Percentiles rank a stretch among this genome's conserved stretches.
Evolutionary conservation across 139 green algal species (phyloP).

Genomic region (Medakamo hakoo): DNA sequence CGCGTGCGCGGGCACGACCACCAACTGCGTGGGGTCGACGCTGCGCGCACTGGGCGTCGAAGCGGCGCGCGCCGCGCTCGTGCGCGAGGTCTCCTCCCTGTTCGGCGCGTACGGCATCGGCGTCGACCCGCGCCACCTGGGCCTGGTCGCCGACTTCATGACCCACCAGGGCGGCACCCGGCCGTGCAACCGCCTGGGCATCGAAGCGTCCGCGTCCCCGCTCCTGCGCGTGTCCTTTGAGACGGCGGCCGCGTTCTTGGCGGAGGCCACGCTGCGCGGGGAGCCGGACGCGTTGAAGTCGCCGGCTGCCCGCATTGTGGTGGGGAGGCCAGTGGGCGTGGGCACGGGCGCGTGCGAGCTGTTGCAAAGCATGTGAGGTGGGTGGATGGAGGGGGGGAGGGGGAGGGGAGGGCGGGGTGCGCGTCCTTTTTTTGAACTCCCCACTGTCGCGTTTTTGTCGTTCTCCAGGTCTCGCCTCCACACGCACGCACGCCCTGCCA

Average conservation of each 20-base stretch:
- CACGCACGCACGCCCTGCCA: background rate
- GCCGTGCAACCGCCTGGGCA: conserved; percentile 81
- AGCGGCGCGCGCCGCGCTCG: conserved; percentile 70
- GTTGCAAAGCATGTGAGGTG: conserved; percentile 16
- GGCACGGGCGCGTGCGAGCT: conserved; percentile 43
- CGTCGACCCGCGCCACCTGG: conserved; percentile 85
- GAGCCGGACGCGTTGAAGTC: conserved; percentile 47
- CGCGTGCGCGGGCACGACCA: conserved; percentile 47
- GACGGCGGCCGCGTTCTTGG: conserved; percentile 85
- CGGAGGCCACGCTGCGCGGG: conserved; percentile 67
- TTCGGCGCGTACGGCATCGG: conserved; percentile 96
- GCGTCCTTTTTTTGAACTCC: background rate
- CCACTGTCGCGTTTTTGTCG: background rate
- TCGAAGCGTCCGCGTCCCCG: conserved; percentile 67
- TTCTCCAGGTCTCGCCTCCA: background rate
- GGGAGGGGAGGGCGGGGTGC: no score
- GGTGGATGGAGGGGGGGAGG: no score
- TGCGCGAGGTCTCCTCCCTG: conserved; percentile 64
- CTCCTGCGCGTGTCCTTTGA: conserved; percentile 97
- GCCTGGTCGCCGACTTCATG: conserved; percentile 95
- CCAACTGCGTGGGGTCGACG: conserved; percentile 71
- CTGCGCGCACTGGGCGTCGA: conserved; percentile 84
- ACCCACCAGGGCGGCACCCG: conserved; percentile 71
- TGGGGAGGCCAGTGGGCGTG: conserved; percentile 49
- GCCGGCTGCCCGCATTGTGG: conserved; percentile 52